phyloP scores from a whole-genome alignment of 2,329 filamentous ascomycete genomes.

The Botryotinia convoluta region DNA sequence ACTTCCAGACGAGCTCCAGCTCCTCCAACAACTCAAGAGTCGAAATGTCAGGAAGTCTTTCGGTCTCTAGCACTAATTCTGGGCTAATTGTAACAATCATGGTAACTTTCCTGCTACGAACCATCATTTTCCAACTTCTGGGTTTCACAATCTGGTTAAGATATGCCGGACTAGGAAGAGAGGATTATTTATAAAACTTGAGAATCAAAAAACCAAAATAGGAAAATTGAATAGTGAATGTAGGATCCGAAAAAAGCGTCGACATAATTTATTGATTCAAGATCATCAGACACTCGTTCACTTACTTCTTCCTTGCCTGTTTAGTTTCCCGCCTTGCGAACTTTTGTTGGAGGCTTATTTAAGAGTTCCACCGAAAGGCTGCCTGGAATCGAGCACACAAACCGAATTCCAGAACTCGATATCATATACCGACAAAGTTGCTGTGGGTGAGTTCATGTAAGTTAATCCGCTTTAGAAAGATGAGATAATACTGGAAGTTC shows the following conservation, averaged over 20 bases:
- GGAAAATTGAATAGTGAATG: too few species aligned
- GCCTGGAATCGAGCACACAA: background rate
- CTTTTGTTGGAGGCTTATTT: background rate
- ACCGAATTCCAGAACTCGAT: too few species aligned
- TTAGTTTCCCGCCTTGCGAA: background rate
- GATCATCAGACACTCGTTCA: background rate
- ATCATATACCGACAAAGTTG: too few species aligned
- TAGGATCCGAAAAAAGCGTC: fast-evolving
- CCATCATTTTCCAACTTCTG: background rate
- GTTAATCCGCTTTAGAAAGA: background rate
- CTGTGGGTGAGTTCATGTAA: too few species aligned
- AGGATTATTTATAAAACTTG: fast-evolving
- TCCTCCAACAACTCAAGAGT: background rate
- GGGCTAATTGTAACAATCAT: background rate
- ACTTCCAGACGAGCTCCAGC: background rate
- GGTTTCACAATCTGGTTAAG: background rate
- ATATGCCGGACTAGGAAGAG: background rate
- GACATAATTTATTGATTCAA: background rate
- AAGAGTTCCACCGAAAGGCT: background rate
- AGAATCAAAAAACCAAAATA: background rate
- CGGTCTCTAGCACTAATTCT: background rate
- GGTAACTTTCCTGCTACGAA: background rate
- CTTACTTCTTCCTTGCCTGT: background rate
- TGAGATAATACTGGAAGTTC: background rate
- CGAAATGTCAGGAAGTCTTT: background rate